These are phyloP conservation scores for Alternaria sp. DNA, from an alignment of 2,329 filamentous ascomycete genomes.

Conservation along the genomic window DNA sequence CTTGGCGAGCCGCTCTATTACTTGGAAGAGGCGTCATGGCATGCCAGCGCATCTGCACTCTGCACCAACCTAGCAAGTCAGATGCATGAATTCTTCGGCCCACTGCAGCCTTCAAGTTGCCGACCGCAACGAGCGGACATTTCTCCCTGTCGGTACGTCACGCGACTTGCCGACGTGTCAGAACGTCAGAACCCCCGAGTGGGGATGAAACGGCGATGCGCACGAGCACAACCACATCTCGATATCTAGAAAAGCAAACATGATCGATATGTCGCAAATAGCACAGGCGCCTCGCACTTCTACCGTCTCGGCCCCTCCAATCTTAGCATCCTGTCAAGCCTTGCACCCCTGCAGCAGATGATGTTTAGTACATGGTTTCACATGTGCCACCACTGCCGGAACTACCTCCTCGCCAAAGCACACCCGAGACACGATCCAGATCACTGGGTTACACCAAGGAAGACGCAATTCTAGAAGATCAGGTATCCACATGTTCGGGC, in stretches of 20 bases:
- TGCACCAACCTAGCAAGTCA: conserved; percentile 4
- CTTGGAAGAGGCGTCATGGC: conserved; percentile 20
- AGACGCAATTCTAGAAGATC: neutral
- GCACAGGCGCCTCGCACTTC: conserved; percentile 3
- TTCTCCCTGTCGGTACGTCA: conserved; percentile 19
- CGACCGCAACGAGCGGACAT: neutral
- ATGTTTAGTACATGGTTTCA: conserved; percentile 23
- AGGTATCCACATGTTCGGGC: conserved; percentile 20
- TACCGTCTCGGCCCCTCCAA: conserved; percentile 1
- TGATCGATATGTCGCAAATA: neutral
- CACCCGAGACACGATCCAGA: conserved; percentile 13
- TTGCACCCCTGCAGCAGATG: conserved; percentile 9
- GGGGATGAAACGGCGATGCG: conserved; percentile 8
- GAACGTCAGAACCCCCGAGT: conserved; percentile 2
- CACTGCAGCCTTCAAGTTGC: conserved; percentile 3
- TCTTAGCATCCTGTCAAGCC: conserved; percentile 12
- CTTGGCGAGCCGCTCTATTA: conserved; percentile 21
- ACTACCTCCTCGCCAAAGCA: conserved; percentile 20
- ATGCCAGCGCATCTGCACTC: conserved; percentile 26
- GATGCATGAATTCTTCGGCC: neutral
- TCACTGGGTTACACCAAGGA: conserved; percentile 1
- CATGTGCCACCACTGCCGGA: conserved; percentile 3
- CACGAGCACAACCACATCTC: neutral
- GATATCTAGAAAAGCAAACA: neutral
- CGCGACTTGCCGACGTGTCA: conserved; percentile 22